Evolutionary conservation across 768 basidiomycete genomes (phyloP).

Genomic region (Panellus pusillus): DNA sequence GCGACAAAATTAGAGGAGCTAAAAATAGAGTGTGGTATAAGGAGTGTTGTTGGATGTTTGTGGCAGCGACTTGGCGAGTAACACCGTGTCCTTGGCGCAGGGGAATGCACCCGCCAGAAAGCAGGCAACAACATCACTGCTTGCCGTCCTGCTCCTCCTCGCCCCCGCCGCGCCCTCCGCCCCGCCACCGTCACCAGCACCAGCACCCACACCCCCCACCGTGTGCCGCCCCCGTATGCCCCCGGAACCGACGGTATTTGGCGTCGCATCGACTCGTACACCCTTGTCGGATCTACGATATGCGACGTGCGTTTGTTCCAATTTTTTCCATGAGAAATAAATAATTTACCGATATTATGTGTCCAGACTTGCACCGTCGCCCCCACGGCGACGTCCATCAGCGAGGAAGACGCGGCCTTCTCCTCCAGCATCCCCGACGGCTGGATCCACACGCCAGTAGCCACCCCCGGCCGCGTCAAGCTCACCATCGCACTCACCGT

Average conservation of each 20-base stretch:
- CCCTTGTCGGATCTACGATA: slow-evolving; percentile 70
- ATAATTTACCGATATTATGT: not conserved
- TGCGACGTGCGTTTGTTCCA: slow-evolving; percentile 45
- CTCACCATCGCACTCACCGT: slow-evolving; percentile 61
- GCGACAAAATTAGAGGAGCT: no score
- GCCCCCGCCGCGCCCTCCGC: not conserved
- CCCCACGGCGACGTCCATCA: slow-evolving; percentile 19
- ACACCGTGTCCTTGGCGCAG: no score
- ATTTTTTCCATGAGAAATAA: not conserved
- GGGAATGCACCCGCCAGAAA: no score
- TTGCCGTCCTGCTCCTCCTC: not conserved
- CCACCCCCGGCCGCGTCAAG: slow-evolving; percentile 36
- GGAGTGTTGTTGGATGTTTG: no score
- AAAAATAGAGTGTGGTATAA: no score
- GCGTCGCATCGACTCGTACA: slow-evolving; percentile 55
- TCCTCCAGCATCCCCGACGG: slow-evolving; percentile 51
- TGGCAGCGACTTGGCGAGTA: no score
- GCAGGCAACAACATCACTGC: not conserved
- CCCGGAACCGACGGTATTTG: slow-evolving; percentile 56
- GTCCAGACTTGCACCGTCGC: slow-evolving; percentile 15
- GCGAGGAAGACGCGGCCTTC: slow-evolving; percentile 29
- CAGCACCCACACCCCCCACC: slow-evolving; percentile 20
- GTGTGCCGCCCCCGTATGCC: slow-evolving; percentile 57
- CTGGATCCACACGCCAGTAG: slow-evolving; percentile 38
- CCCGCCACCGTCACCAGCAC: not conserved